Base-by-base conservation (phyloP, 768 basidiomycete genomes). In the Gymnopilus dilepis region DNA sequence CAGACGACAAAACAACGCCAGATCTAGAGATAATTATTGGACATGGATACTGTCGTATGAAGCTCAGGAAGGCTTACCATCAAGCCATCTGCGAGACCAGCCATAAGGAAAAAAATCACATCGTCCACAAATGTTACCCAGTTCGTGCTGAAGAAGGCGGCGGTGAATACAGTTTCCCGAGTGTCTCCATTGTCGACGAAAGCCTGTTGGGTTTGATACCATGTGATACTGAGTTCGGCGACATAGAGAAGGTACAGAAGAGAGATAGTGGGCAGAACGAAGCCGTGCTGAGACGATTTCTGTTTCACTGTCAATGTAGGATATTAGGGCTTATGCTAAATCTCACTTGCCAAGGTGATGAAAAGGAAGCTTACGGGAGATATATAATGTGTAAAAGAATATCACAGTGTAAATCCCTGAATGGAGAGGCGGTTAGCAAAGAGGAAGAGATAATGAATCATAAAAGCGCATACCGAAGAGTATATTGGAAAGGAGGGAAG, bases 1-100 rank as follows among this genome's bases (percentile, higher is more conserved):
- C 52, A 53, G 8, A 53, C 15, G 34, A 15, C 15, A 22, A 37
- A 53, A 21, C 52, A 53, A 24, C 52, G 52, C 52, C 47, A 53
- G n/a, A 53, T 53, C 52, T 53, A 15, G 1, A 6, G 5, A 53
- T 30, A 30, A 28, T 28, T 1, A 15, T 50, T 4, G 11, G 24
- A n/a, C n/a, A n/a, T n/a, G n/a, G n/a, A n/a, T n/a, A n/a, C n/a
- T n/a, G n/a, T n/a, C n/a, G 15, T 13, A 28, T 28, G 1, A 5
- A 2, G 6, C 26, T 47, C 2, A 6, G 28, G 28, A 17, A 50
- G 15, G 11, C 47, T 50, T 22, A 50, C 47, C 15, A 50, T 26
- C 47, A 50, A n/a, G 9, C 15, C 26, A 28, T 50, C 47, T 17
- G 47, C 47, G 12, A 50, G 17, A 50, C 9, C 17, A 3, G 47